These are phyloP conservation scores for Madurella mycetomatis DNA, from an alignment of 2,329 filamentous ascomycete genomes.

Conservation along the genomic window DNA sequence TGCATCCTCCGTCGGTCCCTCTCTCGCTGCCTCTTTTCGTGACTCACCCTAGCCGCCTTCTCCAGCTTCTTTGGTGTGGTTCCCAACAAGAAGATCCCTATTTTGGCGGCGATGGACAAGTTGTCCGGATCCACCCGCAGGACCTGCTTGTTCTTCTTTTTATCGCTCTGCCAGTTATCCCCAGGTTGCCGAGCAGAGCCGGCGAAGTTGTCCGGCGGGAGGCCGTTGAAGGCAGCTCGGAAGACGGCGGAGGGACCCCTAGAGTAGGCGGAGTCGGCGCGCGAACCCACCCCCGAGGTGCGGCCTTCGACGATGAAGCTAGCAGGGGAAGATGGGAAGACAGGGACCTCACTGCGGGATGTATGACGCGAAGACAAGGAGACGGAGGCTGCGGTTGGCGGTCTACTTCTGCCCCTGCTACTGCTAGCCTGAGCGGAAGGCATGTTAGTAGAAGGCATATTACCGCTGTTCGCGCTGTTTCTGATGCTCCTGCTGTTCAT, in stretches of 20 bases:
- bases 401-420: too few relatives aligned
- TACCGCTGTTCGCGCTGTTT: neutral
- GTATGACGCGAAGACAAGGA: too few relatives aligned
- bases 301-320: too few relatives aligned
- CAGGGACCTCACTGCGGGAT: too few relatives aligned
- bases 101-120: neutral
- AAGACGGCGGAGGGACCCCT: neutral
- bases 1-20: neutral
- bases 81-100: conserved; percentile 13
- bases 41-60: neutral
- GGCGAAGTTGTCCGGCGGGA: too few relatives aligned
- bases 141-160: conserved; percentile 2
- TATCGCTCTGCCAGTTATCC: neutral
- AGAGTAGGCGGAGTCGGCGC: too few relatives aligned
- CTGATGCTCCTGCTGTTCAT: neutral
- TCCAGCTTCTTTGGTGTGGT: conserved; percentile 9
- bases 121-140: neutral
- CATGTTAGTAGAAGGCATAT: too few relatives aligned
- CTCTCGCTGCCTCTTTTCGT: conserved; percentile 3
- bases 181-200: neutral
- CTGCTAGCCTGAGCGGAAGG: too few relatives aligned
- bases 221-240: neutral
- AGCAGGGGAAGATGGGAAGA: too few relatives aligned
- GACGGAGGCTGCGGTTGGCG: too few relatives aligned
- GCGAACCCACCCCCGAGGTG: too few relatives aligned